A percentile compares a stretch with the other conserved stretches of the same genome.
These are phyloP conservation scores for Symbiodinium pilosum DNA, from an alignment of 73 alveolate species.

Conservation along the genomic window DNA sequence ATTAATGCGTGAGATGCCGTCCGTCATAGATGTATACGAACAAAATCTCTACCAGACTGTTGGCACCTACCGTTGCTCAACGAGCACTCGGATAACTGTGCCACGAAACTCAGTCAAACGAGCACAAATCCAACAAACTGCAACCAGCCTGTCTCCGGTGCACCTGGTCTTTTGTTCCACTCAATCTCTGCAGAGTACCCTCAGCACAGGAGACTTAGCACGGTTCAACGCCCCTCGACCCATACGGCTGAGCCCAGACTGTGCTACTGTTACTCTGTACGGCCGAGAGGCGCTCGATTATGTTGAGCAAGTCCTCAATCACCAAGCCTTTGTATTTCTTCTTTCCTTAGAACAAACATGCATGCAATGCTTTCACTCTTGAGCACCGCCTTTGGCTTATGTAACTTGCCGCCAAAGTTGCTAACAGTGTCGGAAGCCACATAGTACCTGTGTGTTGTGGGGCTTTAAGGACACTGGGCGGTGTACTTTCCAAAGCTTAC, in stretches of 20 bases:
- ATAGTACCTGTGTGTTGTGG: slow-evolving; percentile 23
- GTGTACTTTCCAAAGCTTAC: not conserved
- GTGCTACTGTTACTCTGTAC: not conserved
- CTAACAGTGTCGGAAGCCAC: slow-evolving; percentile 61
- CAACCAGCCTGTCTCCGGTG: slow-evolving; percentile 64
- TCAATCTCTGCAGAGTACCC: slow-evolving; percentile 70
- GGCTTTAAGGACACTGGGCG: not conserved
- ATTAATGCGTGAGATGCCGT: too few relatives aligned
- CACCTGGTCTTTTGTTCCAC: slow-evolving; percentile 57
- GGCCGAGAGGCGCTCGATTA: slow-evolving; percentile 31
- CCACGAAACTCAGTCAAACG: not conserved
- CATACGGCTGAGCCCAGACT: too few relatives aligned
- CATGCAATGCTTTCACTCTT: not conserved
- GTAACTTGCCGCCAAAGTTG: not conserved
- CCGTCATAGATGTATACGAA: too few relatives aligned
- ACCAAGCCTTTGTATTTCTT: slow-evolving; percentile 73
- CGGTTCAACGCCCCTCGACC: too few relatives aligned
- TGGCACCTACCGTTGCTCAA: too few relatives aligned
- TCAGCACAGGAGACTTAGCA: too few relatives aligned
- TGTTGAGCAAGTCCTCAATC: slow-evolving; percentile 61
- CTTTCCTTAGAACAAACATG: slow-evolving; percentile 9
- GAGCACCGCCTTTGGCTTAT: not conserved
- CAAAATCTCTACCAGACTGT: too few relatives aligned
- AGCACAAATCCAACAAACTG: too few relatives aligned
- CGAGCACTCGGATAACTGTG: not conserved